Evolutionary conservation across 192 early-diverging fungal genomes (phyloP), one percentile per base, ranked within the genome.

Genomic region (Chytriomyces sp.): DNA sequence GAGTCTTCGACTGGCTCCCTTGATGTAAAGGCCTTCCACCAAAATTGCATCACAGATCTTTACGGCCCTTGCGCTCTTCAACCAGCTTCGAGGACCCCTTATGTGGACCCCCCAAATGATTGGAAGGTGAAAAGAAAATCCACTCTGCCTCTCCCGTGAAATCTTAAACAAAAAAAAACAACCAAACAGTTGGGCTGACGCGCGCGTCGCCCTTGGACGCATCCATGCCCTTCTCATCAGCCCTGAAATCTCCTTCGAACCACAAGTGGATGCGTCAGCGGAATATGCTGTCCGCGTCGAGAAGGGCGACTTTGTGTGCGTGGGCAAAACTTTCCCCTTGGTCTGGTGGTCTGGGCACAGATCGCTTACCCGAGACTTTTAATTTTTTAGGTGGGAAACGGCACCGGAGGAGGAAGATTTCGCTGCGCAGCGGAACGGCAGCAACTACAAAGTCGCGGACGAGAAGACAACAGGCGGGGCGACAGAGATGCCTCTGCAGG

Each of bases 251-350:
- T 83, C 89, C 30, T 76, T 75, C 25, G 73, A 85, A 31, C 83
- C 87, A 4, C 58, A 67, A 2, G 59, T 85, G 5, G 82, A 86
- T 64, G 52, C 64, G 3, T 62, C 79, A 37, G 69, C 70, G n/a
- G 77, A 81, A 1, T 76, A 66, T 64, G 90, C 90, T 2, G 68
- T 94, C 26, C 63, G 58, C n/a, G 73, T 92, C 39, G 65, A 72
- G 3, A 64, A 92, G 60, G 93, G 86, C 25, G 72, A 81, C 41
- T 89, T 92, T 60, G 52, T 82, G 3, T 93, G 93, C 86, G 89
- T 91, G 17, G n/a, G n/a, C n/a, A n/a, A n/a, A n/a, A n/a, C n/a
- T n/a, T n/a, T n/a, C n/a, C n/a, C n/a, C n/a, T n/a, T n/a, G n/a
- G n/a, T n/a, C n/a, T n/a, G n/a, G n/a, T n/a, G n/a, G n/a, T n/a